Percentiles rank a stretch among this genome's conserved stretches.
Conservation (phyloP, 495 filamentous ascomycete genomes). For the Platismatia glauca region DNA sequence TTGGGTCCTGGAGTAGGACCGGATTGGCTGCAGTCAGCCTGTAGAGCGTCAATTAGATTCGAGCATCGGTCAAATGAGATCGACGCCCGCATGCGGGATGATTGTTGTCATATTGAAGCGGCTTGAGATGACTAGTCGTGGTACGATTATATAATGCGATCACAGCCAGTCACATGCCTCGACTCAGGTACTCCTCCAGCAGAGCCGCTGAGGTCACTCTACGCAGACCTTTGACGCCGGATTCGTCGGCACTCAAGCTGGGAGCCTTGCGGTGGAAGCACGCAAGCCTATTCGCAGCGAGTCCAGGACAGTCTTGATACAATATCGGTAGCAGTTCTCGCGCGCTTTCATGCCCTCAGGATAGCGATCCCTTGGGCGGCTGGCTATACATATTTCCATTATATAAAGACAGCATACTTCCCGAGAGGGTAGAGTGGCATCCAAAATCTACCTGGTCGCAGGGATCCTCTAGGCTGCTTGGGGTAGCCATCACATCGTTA, state of each 20-base stretch:
- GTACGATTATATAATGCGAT: slow-evolving; percentile 11
- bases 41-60: slow-evolving; percentile 3
- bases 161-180: slow-evolving; percentile 11
- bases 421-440: slow-evolving; percentile 9
- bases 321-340: slow-evolving; percentile 8
- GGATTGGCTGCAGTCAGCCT: background rate
- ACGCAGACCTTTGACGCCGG: slow-evolving; percentile 20
- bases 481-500: slow-evolving; percentile 9
- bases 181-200: background rate
- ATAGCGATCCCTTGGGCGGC: slow-evolving; percentile 9
- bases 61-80: slow-evolving; percentile 6
- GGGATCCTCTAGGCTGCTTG: slow-evolving; percentile 2
- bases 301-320: slow-evolving; percentile 1
- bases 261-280: slow-evolving; percentile 6
- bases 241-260: background rate
- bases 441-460: slow-evolving; percentile 7
- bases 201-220: slow-evolving; percentile 18
- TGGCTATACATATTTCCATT: slow-evolving; percentile 2
- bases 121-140: slow-evolving; percentile 3
- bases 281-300: slow-evolving; percentile 9
- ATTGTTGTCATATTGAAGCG: slow-evolving; percentile 1
- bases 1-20: background rate
- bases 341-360: slow-evolving; percentile 13
- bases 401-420: slow-evolving; percentile 12
- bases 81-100: background rate